These are phyloP conservation scores for Torulaspora gathmanii DNA, from an alignment of 805 yeast species.

Conservation along the genomic window DNA sequence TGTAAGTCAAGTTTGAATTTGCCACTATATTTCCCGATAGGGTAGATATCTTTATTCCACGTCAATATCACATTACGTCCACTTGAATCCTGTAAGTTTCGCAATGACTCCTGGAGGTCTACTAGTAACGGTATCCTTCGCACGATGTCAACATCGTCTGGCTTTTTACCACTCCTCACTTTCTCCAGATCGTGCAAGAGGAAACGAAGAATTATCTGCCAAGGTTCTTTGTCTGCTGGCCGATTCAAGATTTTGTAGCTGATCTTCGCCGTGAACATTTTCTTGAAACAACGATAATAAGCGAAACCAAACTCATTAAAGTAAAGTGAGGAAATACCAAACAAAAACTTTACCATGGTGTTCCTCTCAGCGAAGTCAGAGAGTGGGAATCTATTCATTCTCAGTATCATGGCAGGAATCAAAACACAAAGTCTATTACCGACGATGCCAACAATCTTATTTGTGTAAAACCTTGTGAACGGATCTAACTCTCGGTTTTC, in stretches of 20 bases:
- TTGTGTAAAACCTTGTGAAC: constrained; percentile 26
- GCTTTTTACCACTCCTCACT: constrained; percentile 3
- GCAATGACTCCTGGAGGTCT: constrained; percentile 8
- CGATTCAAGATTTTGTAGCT: constrained; percentile 26
- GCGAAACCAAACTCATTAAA: constrained; percentile 32
- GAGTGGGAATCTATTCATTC: constrained; percentile 19
- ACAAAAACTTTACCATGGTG: constrained; percentile 19
- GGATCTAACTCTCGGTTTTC: constrained; percentile 13
- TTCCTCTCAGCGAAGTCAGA: constrained; percentile 12
- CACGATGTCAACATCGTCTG: constrained; percentile 5
- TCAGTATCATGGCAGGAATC: constrained; percentile 28
- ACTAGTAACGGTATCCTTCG: constrained; percentile 8
- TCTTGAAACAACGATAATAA: constrained; percentile 30
- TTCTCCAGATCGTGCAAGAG: constrained; percentile 19
- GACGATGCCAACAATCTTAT: constrained; percentile 30
- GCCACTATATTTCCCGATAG: constrained; percentile 15
- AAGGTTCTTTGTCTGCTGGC: constrained; percentile 24
- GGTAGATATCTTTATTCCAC: constrained; percentile 21
- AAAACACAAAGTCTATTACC: constrained; percentile 25
- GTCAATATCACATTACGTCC: constrained; percentile 11
- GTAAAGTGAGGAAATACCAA: constrained; percentile 26
- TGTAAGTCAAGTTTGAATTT: constrained; percentile 17
- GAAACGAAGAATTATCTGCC: constrained; percentile 28
- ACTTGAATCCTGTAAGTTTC: constrained; percentile 3
- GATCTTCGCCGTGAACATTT: constrained; percentile 31